Evolutionary conservation across 2,329 filamentous ascomycete genomes (phyloP).

Genomic region (Calonectria ilicicola): DNA sequence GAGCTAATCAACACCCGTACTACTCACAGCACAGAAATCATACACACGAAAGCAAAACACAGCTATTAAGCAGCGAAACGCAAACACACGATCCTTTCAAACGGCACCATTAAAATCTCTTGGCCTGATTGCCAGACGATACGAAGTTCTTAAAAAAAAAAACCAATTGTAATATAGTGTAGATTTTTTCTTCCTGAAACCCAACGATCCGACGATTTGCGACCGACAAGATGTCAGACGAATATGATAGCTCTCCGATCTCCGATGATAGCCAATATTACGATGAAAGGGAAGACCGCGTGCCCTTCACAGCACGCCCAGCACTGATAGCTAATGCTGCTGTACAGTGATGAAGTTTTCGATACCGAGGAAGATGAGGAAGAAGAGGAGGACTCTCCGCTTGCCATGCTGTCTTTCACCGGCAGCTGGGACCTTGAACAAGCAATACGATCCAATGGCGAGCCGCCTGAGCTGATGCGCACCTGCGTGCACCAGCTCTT

Average conservation of each 20-base stretch:
- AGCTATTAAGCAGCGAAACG: not conserved
- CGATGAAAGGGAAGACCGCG: constrained; percentile 8
- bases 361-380: constrained; percentile 11
- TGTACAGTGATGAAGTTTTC: constrained; percentile 2
- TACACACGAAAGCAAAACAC: not conserved
- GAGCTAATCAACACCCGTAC: not conserved
- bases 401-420: constrained; percentile 1
- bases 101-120: not conserved
- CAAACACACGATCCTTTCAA: not conserved
- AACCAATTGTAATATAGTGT: constrained; percentile 1
- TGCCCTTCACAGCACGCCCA: not conserved
- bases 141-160: not conserved
- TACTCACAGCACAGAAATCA: not conserved
- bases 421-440: constrained; percentile 7
- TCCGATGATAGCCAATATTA: constrained; percentile 16
- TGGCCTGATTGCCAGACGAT: not conserved
- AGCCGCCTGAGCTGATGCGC: not conserved
- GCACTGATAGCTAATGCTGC: not conserved
- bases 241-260: constrained; percentile 20
- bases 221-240: constrained; percentile 11
- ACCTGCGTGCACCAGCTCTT: constrained; percentile 31
- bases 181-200: not conserved
- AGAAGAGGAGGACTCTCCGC: not conserved
- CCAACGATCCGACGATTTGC: not conserved
- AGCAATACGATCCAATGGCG: not conserved